These are phyloP conservation scores for Neobulgaria alba DNA, from an alignment of 2,329 filamentous ascomycete species.

Conservation along the genomic window DNA sequence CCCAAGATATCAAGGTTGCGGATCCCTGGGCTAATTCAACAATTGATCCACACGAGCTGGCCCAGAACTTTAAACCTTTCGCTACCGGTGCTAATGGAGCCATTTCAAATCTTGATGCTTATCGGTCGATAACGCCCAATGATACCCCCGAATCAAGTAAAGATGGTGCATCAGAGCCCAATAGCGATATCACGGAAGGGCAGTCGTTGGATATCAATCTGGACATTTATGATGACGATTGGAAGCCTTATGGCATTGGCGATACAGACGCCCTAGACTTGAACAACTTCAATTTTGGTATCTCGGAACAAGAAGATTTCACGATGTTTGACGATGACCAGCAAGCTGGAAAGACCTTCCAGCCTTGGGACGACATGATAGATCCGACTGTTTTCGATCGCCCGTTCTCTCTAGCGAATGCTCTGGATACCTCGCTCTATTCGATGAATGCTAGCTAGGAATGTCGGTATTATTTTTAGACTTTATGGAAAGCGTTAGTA, in stretches of 20 bases:
- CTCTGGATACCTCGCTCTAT: slow-evolving; percentile 36
- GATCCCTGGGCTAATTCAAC: slow-evolving; percentile 37
- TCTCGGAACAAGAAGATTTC: slow-evolving; percentile 17
- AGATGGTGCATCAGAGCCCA: slow-evolving; percentile 51
- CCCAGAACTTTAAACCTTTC: slow-evolving; percentile 33
- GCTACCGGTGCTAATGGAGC: slow-evolving; percentile 38
- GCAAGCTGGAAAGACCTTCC: slow-evolving; percentile 19
- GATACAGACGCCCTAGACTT: slow-evolving; percentile 39
- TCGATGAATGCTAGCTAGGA: slow-evolving; percentile 31
- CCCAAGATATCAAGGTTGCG: slow-evolving; percentile 20
- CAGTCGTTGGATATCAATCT: slow-evolving; percentile 45
- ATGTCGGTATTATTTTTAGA: slow-evolving; percentile 3
- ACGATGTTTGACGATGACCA: slow-evolving; percentile 23
- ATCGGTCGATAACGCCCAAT: slow-evolving; percentile 49
- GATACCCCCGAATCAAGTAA: slow-evolving; percentile 58
- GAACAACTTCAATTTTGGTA: slow-evolving; percentile 30
- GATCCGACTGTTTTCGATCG: slow-evolving; percentile 40
- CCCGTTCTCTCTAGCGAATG: slow-evolving; percentile 36
- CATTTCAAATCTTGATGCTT: slow-evolving; percentile 44
- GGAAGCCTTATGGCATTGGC: slow-evolving; percentile 35
- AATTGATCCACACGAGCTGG: slow-evolving; percentile 45
- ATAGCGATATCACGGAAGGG: slow-evolving; percentile 52
- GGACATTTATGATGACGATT: slow-evolving; percentile 31
- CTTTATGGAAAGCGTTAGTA: slow-evolving; percentile 6
- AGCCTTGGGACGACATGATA: slow-evolving; percentile 41